phyloP scores from a whole-genome alignment of 2,329 filamentous ascomycete genomes.

The Penicillium oxalicum region DNA sequence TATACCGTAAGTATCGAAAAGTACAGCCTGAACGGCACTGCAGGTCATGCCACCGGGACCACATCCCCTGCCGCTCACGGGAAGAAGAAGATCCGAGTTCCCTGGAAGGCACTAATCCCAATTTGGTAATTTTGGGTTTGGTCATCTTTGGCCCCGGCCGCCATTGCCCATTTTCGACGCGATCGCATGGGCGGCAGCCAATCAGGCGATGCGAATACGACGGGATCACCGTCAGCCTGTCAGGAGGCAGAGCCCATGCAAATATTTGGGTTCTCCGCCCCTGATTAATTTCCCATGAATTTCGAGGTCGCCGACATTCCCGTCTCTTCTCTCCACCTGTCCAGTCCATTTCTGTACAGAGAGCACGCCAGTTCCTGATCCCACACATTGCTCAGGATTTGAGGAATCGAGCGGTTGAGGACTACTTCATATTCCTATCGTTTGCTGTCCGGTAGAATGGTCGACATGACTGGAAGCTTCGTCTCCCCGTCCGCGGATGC shows the following conservation, averaged over 20 bases:
- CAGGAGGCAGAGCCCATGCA: slow-evolving; percentile 6
- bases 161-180: too few relatives aligned
- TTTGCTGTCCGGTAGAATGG: slow-evolving; percentile 21
- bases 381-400: slow-evolving; percentile 2
- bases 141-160: too few relatives aligned
- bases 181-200: neutral
- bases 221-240: neutral
- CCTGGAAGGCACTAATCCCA: too few relatives aligned
- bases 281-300: slow-evolving; percentile 16
- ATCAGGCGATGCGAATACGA: neutral
- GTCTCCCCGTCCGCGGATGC: slow-evolving; percentile 63
- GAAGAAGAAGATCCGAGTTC: too few relatives aligned
- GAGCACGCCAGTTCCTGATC: neutral
- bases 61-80: too few relatives aligned
- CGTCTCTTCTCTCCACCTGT: slow-evolving; percentile 14
- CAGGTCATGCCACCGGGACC: too few relatives aligned
- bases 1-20: too few relatives aligned
- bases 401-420: neutral
- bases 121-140: too few relatives aligned
- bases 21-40: too few relatives aligned
- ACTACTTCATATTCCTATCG: slow-evolving; percentile 4
- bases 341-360: neutral
- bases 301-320: too few relatives aligned
- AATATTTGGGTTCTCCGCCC: slow-evolving; percentile 17
- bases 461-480: slow-evolving; percentile 59